Base-by-base conservation (phyloP, 176 grass and related monocot species). In the Themeda triandra region DNA sequence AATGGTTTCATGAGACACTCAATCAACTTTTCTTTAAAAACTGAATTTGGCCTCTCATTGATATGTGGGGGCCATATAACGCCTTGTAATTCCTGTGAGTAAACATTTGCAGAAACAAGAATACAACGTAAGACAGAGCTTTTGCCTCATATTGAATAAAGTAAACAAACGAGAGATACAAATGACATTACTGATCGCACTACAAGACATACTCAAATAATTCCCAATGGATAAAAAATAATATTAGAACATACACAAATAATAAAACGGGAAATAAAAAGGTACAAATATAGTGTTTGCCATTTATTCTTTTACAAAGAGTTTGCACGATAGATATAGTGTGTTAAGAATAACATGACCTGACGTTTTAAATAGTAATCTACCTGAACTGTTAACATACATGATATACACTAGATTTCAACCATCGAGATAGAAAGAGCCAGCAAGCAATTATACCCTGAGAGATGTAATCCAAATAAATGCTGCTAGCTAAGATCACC, bases 1-100 rank as follows among this genome's bases (percentile, higher is more conserved):
- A 85, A 93, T 75, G 92, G 92, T 76, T 84, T 85, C 13, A 13
- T 32, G 21, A 95, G 90, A 82, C 64, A 67, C 81, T 79, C 7
- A 80, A 92, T 70, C 67, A 98, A 88, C 63, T 60, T 88, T 30
- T 42, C 13, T 82, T 82, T 95, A 77, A 92, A 98, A 24, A 53
- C 63, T 78, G 95, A 93, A 27, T 81, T 30, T 69, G 89, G 82
- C 63, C 90, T 92, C 64, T 69, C 56, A 73, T 77, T 41, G 18
- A 93, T 87, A 72, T 91, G 88, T 62, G 33, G 25, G 5, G 94
- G 89, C 86, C 87, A 92, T 83, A 90, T 56, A 66, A 84, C 44
- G 15, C 77, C 83, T 69, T 80, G 64, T 39, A 40, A 39, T 81
- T 81, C 79, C 66, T 81, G 79, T 70, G 32, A 81, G n/a, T 19